Evolutionary conservation across 169 alveolate genomes (phyloP).

Genomic region (Plasmodium gonderi): DNA sequence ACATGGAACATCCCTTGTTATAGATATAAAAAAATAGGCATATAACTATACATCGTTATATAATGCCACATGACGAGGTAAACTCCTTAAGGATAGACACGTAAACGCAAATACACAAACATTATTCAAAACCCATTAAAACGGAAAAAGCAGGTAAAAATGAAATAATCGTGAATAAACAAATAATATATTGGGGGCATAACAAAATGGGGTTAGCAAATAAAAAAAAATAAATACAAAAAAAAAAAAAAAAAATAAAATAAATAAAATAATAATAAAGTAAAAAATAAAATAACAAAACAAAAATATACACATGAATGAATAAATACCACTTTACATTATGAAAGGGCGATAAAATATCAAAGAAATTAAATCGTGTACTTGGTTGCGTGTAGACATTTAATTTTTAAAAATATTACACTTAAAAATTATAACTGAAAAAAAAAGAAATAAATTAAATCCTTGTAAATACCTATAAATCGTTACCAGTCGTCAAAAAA

Average conservation of each 20-base stretch:
- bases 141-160: neutral
- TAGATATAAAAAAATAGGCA: neutral
- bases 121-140: too few species aligned
- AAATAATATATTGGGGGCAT: neutral
- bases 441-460: neutral
- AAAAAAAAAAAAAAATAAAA: too few species aligned
- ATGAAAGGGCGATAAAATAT: neutral
- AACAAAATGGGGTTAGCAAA: neutral
- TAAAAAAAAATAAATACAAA: neutral
- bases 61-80: neutral
- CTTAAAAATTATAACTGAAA: neutral
- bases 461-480: neutral
- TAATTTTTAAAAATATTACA: neutral
- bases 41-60: neutral
- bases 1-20: neutral
- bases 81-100: neutral
- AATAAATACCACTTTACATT: neutral
- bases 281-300: too few species aligned
- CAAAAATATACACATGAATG: too few species aligned
- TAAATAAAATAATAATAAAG: too few species aligned
- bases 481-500: neutral
- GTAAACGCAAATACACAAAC: neutral
- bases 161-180: neutral
- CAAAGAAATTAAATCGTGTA: neutral
- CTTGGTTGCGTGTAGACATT: neutral